A percentile compares a stretch with the other conserved stretches of the same genome.
Conservation (phyloP, 208 protist genomes). For the Phytomonas sp. region DNA sequence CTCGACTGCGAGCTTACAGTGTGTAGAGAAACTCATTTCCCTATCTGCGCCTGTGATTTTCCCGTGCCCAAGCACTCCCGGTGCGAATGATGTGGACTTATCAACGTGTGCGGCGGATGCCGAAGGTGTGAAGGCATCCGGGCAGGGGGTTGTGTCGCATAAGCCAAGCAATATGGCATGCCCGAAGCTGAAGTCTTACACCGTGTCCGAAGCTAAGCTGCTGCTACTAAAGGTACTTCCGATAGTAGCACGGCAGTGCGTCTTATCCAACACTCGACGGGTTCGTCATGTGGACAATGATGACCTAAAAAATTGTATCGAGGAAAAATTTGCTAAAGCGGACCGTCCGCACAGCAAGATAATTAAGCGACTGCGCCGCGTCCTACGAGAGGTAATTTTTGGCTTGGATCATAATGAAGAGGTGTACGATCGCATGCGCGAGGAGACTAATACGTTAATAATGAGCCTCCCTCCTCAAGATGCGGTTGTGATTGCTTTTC, state of each 20-base stretch:
- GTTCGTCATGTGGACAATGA: background rate
- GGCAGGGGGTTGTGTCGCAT: conserved; percentile 7
- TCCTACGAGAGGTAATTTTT: background rate
- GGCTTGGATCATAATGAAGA: background rate
- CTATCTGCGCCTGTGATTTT: conserved; percentile 48
- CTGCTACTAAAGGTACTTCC: conserved; percentile 44
- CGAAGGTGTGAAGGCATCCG: background rate
- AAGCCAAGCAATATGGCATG: conserved; percentile 20
- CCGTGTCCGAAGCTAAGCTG: conserved; percentile 24
- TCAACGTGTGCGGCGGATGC: background rate
- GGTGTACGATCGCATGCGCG: background rate
- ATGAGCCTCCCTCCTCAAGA: background rate
- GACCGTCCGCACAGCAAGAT: conserved; percentile 14
- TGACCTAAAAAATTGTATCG: background rate
- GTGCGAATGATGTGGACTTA: background rate
- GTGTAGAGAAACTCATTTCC: conserved; percentile 50
- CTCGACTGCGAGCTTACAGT: conserved; percentile 30
- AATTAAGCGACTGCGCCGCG: background rate
- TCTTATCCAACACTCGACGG: conserved; percentile 6
- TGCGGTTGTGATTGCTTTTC: background rate
- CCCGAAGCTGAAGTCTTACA: conserved; percentile 33
- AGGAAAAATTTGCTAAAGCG: conserved; percentile 22
- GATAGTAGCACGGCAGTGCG: conserved; percentile 36
- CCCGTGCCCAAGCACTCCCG: conserved; percentile 6
- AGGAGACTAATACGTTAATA: background rate